Conservation (phyloP, 805 yeast genomes). For the Wickerhamomyces strasburgensis region DNA sequence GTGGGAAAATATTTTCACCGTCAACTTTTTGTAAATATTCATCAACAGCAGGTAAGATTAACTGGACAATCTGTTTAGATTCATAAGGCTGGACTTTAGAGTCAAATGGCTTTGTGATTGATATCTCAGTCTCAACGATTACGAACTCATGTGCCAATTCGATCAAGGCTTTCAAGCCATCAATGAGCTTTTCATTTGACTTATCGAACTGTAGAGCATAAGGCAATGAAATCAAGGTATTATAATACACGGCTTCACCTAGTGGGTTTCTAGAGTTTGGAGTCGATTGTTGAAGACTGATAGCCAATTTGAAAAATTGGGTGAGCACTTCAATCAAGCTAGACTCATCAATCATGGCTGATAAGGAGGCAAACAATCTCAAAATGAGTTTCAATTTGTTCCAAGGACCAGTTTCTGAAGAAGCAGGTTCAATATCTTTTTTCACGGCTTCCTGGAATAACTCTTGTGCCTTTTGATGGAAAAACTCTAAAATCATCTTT, state of each 20-base stretch:
- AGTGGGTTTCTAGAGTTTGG: conserved; percentile 44
- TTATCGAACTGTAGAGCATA: conserved; percentile 46
- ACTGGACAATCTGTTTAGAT: conserved; percentile 41
- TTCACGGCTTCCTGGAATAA: conserved; percentile 37
- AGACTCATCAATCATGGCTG: conserved; percentile 54
- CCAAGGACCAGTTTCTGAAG: conserved; percentile 53
- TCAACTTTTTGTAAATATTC: conserved; percentile 11
- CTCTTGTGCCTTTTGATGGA: conserved; percentile 59
- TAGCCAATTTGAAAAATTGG: conserved; percentile 50
- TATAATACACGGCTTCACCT: conserved; percentile 65
- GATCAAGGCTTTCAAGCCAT: conserved; percentile 34
- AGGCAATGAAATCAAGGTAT: conserved; percentile 60
- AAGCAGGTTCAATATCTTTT: conserved; percentile 22
- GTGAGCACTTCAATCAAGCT: conserved; percentile 44
- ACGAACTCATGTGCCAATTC: conserved; percentile 39
- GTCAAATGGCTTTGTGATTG: conserved; percentile 25
- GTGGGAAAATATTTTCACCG: conserved; percentile 21
- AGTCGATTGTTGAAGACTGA: conserved; percentile 44
- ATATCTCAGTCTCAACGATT: conserved; percentile 17
- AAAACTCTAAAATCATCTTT: conserved; percentile 59
- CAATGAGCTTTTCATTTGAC: conserved; percentile 30
- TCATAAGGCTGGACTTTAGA: conserved; percentile 41
- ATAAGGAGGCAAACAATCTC: conserved; percentile 63
- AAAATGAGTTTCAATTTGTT: conserved; percentile 64
- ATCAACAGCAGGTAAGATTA: conserved; percentile 49